Base-by-base conservation (phyloP, 2,329 filamentous ascomycete genomes). In the Plenodomus biglobosus region DNA sequence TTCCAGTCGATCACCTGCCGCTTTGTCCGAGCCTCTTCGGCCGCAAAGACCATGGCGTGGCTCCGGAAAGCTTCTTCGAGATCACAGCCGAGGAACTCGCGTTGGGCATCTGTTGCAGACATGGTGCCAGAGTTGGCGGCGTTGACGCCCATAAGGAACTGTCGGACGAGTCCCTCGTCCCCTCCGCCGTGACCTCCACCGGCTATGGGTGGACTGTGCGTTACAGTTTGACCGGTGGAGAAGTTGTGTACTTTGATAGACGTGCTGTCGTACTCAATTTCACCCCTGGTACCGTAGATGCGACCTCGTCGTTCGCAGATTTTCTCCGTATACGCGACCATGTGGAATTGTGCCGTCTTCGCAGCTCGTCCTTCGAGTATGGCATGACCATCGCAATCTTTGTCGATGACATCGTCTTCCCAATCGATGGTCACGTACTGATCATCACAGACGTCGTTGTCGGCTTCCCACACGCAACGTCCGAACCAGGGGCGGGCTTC, bases 401-500 rank as follows among this genome's bases (percentile, higher is more conserved):
- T 45, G 8, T 21, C 40, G 2, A 77, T 56, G 0, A 75, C 75
- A 50, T 88, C 85, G 38, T 95, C 89, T 11, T 91, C 87, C 91
- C 92, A 97, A 3, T 82, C 84, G 43, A 97, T 83, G 0, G 88
- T 92, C 17, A 97, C 94, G 20, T 87, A 81, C 70, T 97, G 92
- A 64, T 97, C 90, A 69, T 99, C 94, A 63, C 86, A 90, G 36
- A 97, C 94, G 64, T 95, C 85, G 73, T 97, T 99, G 73, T 95
- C 91, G 3, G 86, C 79, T 68, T 96, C 94, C 74, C 86, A 97
- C 1, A 97, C 94, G 66, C 94, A 99, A n/a, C 92, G 84, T 0
- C 94, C 94, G 65, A 91, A 97, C 90, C 91, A 86, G 1, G 78
- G 74, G 3, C 81, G 70, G 10, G 64, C 62, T 40, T 79, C 75